These are phyloP conservation scores for Apiotrichum porosum DNA, from an alignment of 1,284 basidiomycete genomes.

Conservation along the genomic window DNA sequence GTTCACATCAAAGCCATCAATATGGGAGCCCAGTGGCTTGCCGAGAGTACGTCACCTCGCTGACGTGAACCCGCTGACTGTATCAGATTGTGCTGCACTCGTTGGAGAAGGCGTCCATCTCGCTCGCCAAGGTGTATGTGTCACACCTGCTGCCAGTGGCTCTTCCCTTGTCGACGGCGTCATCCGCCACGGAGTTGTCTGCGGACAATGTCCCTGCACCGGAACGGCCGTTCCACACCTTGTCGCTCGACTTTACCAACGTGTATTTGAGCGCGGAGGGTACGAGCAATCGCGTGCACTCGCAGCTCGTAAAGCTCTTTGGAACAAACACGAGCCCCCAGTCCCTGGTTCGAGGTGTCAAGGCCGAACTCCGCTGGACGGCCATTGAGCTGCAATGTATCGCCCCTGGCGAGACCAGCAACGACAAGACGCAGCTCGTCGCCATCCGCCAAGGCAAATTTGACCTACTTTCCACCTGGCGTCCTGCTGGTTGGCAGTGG, in stretches of 20 bases:
- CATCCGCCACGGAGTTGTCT: constrained; percentile 9
- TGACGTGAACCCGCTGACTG: constrained; percentile 10
- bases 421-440: constrained; percentile 31
- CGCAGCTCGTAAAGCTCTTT: constrained; percentile 36
- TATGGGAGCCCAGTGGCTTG: constrained; percentile 9
- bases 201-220: not conserved
- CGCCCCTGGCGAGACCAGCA: constrained; percentile 23
- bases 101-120: constrained; percentile 27
- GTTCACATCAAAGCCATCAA: no score
- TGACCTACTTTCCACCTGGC: constrained; percentile 38
- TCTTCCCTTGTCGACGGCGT: constrained; percentile 10
- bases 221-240: constrained; percentile 14
- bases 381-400: constrained; percentile 33
- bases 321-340: constrained; percentile 28
- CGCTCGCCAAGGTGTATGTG: constrained; percentile 20
- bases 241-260: constrained; percentile 30
- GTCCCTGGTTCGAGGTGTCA: constrained; percentile 32
- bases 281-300: constrained; percentile 36
- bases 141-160: constrained; percentile 22
- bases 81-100: constrained; percentile 35
- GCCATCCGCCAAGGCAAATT: constrained; percentile 32
- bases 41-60: constrained; percentile 16
- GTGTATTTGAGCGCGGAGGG: constrained; percentile 23
- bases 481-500: constrained; percentile 33
- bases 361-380: constrained; percentile 26